Base-by-base conservation (phyloP, 371 early-diverging fungal genomes). In the Mucor piriformis region DNA sequence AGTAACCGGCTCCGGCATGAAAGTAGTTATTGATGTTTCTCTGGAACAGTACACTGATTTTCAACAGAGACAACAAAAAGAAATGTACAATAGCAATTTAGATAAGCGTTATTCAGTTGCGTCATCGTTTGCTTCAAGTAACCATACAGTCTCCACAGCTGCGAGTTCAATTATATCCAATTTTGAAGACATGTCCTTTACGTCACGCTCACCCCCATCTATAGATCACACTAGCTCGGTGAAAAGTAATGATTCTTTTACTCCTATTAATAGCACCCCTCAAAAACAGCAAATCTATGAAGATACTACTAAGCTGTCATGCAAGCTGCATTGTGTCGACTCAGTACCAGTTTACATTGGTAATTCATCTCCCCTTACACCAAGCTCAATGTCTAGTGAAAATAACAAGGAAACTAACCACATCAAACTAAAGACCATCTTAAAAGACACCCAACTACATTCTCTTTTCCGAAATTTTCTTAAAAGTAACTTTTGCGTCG, bases 401-500 rank as follows among this genome's bases (percentile, higher is more conserved):
- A 23, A 72, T 21, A 70, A 75, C 21, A 75, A 72, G 23, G 74
- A 77, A 11, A 78, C 78, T 20, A 83, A 84, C 57, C 59, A 71
- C 0, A 68, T 70, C 6, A 76, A 81, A 25, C 71, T 88, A 5
- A 74, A 73, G 42, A 42, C 69, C 18, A 82, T 88, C 42, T 61
- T 86, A 3, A 68, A 69, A 3, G 75, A 72, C 54, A 43, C 66
- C 1, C 65, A 63, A 3, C 72, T 84, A 2, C 66, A 81, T n/a
- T 68, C 73, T 5, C 57, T 81, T 11, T 86, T 85, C 65, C 72
- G 79, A 47, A 70, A 67, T 25, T 85, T 82, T 58, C 67, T 83
- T 20, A 69, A 66, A 6, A 67, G 68, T 15, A 76, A 82, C 51
- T 74, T 76, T 46, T 85, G 83, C 57, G 81, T 74, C 47, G 86